Conservation (phyloP, 352 stramenopile genomes). For the Globisporangium cederbergense region DNA sequence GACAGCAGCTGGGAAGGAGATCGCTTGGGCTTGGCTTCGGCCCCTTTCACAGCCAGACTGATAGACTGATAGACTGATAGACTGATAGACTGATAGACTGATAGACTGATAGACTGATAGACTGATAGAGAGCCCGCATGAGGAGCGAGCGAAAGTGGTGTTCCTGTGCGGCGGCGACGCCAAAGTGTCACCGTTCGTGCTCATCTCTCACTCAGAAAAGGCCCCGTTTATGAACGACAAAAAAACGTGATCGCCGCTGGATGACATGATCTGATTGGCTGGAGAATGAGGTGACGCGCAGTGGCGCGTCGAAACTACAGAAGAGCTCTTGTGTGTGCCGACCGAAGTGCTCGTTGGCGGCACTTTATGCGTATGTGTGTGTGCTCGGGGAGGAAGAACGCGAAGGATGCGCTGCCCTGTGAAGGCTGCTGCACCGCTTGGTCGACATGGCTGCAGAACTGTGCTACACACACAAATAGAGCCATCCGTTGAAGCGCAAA, state of each 20-base stretch:
- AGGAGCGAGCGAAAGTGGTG: background rate
- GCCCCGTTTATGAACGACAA: background rate
- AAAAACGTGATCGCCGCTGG: background rate
- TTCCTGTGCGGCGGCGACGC: slow-evolving; percentile 8
- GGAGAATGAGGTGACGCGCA: slow-evolving; percentile 1
- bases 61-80: too few species aligned
- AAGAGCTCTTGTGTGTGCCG: background rate
- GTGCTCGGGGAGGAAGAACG: slow-evolving; percentile 1
- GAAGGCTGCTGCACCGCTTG: background rate
- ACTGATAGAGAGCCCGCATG: too few species aligned
- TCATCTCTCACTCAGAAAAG: background rate
- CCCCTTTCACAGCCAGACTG: background rate
- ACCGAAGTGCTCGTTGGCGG: background rate
- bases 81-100: too few species aligned
- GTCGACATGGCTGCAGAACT: background rate
- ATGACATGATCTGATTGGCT: slow-evolving; percentile 11
- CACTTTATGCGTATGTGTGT: background rate
- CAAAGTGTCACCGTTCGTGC: slow-evolving; percentile 8
- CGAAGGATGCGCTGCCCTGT: background rate
- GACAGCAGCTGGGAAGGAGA: background rate
- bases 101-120: too few species aligned
- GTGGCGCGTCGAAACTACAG: background rate
- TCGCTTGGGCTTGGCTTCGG: background rate
- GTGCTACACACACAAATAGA: too few species aligned
- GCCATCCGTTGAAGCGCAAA: too few species aligned